Evolutionary conservation across 2,329 filamentous ascomycete genomes (phyloP).

Genomic region (Clonostachys sp.): DNA sequence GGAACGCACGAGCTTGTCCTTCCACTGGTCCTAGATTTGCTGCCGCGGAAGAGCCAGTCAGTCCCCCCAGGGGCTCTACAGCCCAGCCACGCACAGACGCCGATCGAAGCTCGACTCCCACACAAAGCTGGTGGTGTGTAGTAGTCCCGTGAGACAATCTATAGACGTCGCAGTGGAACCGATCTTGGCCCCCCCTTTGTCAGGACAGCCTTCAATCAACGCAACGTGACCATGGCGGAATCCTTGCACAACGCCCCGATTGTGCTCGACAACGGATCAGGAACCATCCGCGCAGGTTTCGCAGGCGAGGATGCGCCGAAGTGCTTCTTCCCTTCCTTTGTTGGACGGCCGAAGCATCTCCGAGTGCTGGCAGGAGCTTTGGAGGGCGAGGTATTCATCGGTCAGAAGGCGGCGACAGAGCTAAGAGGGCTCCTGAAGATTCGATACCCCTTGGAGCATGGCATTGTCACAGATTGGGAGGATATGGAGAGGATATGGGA

Average conservation of each 20-base stretch:
- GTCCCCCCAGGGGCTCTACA: neutral
- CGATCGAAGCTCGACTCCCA: neutral
- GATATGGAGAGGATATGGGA: constrained; percentile 99
- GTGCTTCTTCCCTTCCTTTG: constrained; percentile 96
- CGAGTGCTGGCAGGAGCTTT: constrained; percentile 93
- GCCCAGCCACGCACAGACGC: neutral
- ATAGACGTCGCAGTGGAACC: neutral
- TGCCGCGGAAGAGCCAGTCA: neutral
- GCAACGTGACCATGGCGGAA: constrained; percentile 41
- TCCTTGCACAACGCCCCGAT: constrained; percentile 93
- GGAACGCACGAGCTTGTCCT: neutral
- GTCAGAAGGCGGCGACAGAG: constrained; percentile 81
- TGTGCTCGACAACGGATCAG: constrained; percentile 97
- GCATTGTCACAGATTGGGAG: constrained; percentile 98
- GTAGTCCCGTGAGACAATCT: neutral
- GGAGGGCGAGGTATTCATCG: constrained; percentile 96
- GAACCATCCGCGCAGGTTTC: constrained; percentile 94
- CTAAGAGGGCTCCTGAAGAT: constrained; percentile 93
- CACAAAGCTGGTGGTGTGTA: neutral
- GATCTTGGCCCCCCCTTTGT: neutral
- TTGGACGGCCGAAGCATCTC: constrained; percentile 91
- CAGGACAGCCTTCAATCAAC: neutral
- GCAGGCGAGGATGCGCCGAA: constrained; percentile 94
- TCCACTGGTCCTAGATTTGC: neutral
- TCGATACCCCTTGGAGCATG: constrained; percentile 90